Evolutionary conservation across 2,329 filamentous ascomycete species (phyloP).

Genomic region (Colletotrichum phormii): DNA sequence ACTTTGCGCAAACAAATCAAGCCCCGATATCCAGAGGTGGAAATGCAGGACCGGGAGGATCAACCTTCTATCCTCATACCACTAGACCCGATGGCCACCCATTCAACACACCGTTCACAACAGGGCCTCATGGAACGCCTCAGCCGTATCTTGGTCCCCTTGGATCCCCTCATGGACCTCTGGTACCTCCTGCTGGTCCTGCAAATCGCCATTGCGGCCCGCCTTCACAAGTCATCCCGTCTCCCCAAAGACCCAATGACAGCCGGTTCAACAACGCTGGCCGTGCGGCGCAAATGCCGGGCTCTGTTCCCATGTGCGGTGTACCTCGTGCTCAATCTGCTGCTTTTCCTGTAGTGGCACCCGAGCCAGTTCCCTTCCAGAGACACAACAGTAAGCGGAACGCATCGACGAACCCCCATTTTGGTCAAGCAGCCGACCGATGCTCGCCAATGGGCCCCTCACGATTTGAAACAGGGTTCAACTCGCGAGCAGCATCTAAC

Average conservation of each 20-base stretch:
- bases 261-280: background rate
- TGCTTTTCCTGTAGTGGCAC: background rate
- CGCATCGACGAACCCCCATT: background rate
- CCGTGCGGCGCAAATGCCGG: background rate
- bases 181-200: background rate
- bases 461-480: background rate
- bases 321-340: background rate
- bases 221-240: too few relatives aligned
- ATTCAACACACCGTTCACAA: conserved; percentile 2
- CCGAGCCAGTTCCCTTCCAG: background rate
- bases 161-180: background rate
- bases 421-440: background rate
- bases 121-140: conserved; percentile 1
- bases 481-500: background rate
- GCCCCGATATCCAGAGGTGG: background rate
- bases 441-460: background rate
- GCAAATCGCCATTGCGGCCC: background rate
- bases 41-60: background rate
- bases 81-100: background rate
- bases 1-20: background rate
- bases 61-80: background rate
- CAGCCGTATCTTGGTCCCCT: conserved; percentile 4
- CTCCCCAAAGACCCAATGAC: background rate
- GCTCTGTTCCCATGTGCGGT: background rate
- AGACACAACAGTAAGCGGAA: background rate